Evolutionary conservation across 371 early-diverging fungal species (phyloP).

Genomic region (Syncephalastrum monosporum): DNA sequence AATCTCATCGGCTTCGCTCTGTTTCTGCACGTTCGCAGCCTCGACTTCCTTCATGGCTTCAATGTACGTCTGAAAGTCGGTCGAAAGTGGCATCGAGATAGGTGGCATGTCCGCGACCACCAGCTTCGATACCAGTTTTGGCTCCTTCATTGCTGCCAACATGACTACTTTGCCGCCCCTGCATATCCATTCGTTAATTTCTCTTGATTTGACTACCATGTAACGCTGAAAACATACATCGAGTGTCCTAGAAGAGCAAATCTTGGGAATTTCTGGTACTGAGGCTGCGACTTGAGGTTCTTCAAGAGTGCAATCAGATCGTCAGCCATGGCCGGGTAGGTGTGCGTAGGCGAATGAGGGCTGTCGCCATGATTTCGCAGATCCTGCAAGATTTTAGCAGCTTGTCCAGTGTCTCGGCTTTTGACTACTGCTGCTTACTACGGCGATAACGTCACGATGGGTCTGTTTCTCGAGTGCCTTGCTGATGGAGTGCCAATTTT

Average conservation of each 20-base stretch:
- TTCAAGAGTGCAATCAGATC: slow-evolving; percentile 72
- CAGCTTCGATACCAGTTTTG: slow-evolving; percentile 59
- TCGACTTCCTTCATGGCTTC: slow-evolving; percentile 72
- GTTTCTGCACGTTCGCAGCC: slow-evolving; percentile 46
- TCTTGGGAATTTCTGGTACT: slow-evolving; percentile 44
- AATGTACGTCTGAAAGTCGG: slow-evolving; percentile 62
- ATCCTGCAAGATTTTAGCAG: slow-evolving; percentile 54
- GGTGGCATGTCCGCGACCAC: slow-evolving; percentile 91
- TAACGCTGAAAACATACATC: slow-evolving; percentile 49
- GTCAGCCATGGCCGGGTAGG: slow-evolving; percentile 76
- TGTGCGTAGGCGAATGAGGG: slow-evolving; percentile 66
- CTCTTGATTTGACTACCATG: not conserved
- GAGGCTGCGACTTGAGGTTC: too few species aligned
- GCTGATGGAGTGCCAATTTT: slow-evolving; percentile 89
- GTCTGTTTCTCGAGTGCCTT: slow-evolving; percentile 67
- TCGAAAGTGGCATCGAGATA: slow-evolving; percentile 42
- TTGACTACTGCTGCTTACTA: slow-evolving; percentile 33
- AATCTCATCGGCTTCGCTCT: slow-evolving; percentile 74
- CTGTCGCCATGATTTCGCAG: slow-evolving; percentile 95
- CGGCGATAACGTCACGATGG: slow-evolving; percentile 59
- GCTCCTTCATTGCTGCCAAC: slow-evolving; percentile 68
- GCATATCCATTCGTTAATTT: not conserved
- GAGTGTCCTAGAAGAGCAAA: slow-evolving; percentile 87
- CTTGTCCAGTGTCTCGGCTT: not conserved
- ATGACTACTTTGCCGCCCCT: slow-evolving; percentile 94